These are phyloP conservation scores for Lasiodiplodia citricola DNA, from an alignment of 2,329 filamentous ascomycete genomes.

Conservation along the genomic window DNA sequence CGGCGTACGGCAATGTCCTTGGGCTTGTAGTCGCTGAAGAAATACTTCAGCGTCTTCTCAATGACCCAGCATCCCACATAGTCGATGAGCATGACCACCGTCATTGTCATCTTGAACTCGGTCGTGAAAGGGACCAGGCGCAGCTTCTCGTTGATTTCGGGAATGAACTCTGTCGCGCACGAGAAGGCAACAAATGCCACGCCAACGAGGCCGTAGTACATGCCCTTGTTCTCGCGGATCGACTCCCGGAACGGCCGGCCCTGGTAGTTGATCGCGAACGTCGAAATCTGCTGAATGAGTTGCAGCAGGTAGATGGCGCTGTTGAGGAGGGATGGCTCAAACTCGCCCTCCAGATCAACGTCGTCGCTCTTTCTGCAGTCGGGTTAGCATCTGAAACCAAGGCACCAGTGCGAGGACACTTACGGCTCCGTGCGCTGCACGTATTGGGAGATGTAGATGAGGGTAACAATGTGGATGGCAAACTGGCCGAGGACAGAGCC, in stretches of 20 bases:
- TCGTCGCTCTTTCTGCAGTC: conserved; percentile 58
- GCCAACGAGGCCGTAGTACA: conserved; percentile 95
- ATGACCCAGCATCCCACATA: conserved; percentile 86
- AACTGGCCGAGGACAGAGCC: conserved; percentile 97
- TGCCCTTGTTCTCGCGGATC: conserved; percentile 92
- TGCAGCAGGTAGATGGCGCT: conserved; percentile 96
- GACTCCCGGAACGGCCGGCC: conserved; percentile 96
- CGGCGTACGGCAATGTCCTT: conserved; percentile 90
- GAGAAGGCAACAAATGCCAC: conserved; percentile 91
- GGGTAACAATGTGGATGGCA: conserved; percentile 88
- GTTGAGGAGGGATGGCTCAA: conserved; percentile 91
- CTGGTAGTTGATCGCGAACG: conserved; percentile 99
- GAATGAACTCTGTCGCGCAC: conserved; percentile 93
- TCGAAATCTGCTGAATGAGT: conserved; percentile 98
- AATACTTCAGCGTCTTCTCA: conserved; percentile 80
- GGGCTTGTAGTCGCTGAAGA: conserved; percentile 90
- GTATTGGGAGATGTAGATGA: conserved; percentile 91
- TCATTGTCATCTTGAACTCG: conserved; percentile 90
- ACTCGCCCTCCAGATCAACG: conserved; percentile 93
- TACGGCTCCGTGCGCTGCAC: conserved; percentile 87
- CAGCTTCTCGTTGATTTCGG: conserved; percentile 92
- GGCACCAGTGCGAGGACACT: conserved; percentile 57
- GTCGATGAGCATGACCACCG: conserved; percentile 82
- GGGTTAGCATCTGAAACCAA: conserved; percentile 40
- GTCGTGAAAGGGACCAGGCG: conserved; percentile 86